A percentile compares a stretch with the other conserved stretches of the same genome.
These are phyloP conservation scores for Fulvia fulva DNA, from an alignment of 2,329 filamentous ascomycete genomes.

Conservation along the genomic window DNA sequence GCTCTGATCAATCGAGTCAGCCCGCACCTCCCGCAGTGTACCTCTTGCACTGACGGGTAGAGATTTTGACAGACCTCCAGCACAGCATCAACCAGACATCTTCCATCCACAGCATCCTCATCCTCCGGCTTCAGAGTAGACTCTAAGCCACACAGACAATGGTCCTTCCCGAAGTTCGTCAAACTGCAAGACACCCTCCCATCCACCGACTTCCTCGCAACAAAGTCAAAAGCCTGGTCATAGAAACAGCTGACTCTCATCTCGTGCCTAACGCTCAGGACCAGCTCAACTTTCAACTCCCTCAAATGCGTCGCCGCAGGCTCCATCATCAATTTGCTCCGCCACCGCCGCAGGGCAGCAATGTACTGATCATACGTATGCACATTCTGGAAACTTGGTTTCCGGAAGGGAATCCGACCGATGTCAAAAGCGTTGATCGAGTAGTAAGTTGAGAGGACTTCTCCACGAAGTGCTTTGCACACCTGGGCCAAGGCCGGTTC, in stretches of 20 bases:
- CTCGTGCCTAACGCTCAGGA: neutral
- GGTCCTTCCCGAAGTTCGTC: neutral
- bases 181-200: neutral
- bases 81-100: neutral
- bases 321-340: neutral
- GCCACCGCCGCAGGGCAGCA: neutral
- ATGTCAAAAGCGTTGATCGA: neutral
- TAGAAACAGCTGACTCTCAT: neutral
- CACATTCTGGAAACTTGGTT: neutral
- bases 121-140: neutral
- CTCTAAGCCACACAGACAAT: neutral
- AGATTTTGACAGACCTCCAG: neutral
- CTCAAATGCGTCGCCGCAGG: neutral
- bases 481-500: neutral
- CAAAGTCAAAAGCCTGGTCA: neutral
- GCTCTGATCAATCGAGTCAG: neutral
- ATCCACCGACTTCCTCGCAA: neutral
- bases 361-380: neutral
- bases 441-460: neutral
- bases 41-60: neutral
- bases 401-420: neutral
- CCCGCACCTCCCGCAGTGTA: neutral
- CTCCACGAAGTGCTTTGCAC: neutral
- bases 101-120: neutral
- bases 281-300: neutral